Percentiles rank a stretch among this genome's conserved stretches.
Conservation (phyloP, 768 basidiomycete species). For the Boletus edulis region DNA sequence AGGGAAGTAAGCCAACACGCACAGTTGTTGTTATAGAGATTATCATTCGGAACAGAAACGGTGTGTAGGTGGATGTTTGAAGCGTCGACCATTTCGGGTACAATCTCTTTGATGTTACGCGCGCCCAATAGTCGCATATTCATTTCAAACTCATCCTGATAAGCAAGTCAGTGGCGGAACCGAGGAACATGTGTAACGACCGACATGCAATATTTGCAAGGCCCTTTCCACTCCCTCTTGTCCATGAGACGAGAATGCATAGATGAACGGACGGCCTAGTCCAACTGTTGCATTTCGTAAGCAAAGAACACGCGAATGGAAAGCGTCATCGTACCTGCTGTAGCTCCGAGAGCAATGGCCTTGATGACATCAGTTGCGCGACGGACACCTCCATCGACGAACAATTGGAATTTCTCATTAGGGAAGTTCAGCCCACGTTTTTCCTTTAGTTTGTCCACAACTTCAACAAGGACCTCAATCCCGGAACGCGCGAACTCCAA, state of each 20-base stretch:
- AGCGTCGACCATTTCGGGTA: constrained; percentile 88
- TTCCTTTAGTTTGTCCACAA: constrained; percentile 67
- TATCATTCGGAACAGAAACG: constrained; percentile 66
- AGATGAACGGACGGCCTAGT: constrained; percentile 83
- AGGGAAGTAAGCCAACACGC: constrained; percentile 31
- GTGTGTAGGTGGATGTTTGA: constrained; percentile 65
- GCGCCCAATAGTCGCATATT: constrained; percentile 93
- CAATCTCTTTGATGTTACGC: constrained; percentile 71
- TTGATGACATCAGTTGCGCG: constrained; percentile 89
- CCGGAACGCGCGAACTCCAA: constrained; percentile 84
- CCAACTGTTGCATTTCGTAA: constrained; percentile 50
- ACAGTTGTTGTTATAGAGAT: constrained; percentile 83
- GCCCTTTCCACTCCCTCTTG: constrained; percentile 83
- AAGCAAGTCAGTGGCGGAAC: neutral
- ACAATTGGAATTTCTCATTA: constrained; percentile 78
- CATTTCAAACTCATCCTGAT: constrained; percentile 97
- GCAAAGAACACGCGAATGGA: neutral
- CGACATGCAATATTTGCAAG: constrained; percentile 73
- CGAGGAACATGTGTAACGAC: neutral
- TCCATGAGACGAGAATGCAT: constrained; percentile 88
- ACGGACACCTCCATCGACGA: constrained; percentile 93
- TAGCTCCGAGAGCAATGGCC: constrained; percentile 86
- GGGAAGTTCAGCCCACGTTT: constrained; percentile 70
- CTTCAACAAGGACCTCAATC: constrained; percentile 86
- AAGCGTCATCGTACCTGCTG: constrained; percentile 51